phyloP scores from a whole-genome alignment of 2,329 filamentous ascomycete species.

The Colletotrichum salicis region DNA sequence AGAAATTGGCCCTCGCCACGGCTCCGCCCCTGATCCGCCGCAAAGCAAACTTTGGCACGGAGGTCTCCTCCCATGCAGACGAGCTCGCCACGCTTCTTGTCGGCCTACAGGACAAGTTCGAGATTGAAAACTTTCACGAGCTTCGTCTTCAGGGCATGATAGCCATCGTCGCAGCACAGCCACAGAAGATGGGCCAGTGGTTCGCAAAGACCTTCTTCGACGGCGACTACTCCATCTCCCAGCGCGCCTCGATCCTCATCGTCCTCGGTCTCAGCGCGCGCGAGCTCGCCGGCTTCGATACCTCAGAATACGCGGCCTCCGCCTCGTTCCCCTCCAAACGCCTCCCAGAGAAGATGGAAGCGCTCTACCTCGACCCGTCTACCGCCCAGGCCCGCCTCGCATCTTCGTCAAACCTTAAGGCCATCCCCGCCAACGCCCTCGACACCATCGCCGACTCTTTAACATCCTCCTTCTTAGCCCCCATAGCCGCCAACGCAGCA shows the following conservation, averaged over 20 bases:
- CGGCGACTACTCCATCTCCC: slow-evolving; percentile 88
- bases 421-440: slow-evolving; percentile 68
- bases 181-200: slow-evolving; percentile 83
- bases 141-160: slow-evolving; percentile 83
- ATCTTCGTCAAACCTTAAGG: slow-evolving; percentile 54
- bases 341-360: slow-evolving; percentile 79
- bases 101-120: slow-evolving; percentile 86
- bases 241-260: slow-evolving; percentile 84
- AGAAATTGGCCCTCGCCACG: slow-evolving; percentile 80
- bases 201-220: slow-evolving; percentile 88
- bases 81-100: slow-evolving; percentile 82
- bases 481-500: slow-evolving; percentile 83
- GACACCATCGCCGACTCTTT: slow-evolving; percentile 75
- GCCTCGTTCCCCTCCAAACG: slow-evolving; percentile 81
- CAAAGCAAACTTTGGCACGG: slow-evolving; percentile 88
- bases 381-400: slow-evolving; percentile 35
- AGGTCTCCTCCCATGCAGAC: slow-evolving; percentile 85
- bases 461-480: slow-evolving; percentile 79
- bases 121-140: slow-evolving; percentile 81
- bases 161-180: slow-evolving; percentile 80
- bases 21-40: slow-evolving; percentile 85
- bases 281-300: slow-evolving; percentile 83
- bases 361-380: slow-evolving; percentile 66
- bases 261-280: slow-evolving; percentile 84
- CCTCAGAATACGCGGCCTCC: slow-evolving; percentile 60